phyloP scores from a whole-genome alignment of 2,329 filamentous ascomycete genomes.

The Septoria linicola region DNA sequence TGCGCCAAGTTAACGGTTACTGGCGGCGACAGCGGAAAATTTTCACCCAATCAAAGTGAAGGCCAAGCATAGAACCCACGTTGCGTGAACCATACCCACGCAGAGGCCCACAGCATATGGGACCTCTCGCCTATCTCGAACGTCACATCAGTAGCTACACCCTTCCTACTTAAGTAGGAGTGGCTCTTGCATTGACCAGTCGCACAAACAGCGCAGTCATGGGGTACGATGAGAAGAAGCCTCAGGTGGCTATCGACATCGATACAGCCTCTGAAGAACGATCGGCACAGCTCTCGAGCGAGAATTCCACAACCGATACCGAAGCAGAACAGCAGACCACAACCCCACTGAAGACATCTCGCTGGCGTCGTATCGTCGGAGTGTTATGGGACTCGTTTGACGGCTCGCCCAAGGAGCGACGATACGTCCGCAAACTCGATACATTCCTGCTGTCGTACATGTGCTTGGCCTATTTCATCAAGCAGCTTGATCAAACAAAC shows the following conservation, averaged over 20 bases:
- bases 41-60: slow-evolving; percentile 2
- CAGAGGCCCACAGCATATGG: slow-evolving; percentile 1
- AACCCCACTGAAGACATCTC: slow-evolving; percentile 4
- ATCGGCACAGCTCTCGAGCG: background rate
- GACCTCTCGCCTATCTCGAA: background rate
- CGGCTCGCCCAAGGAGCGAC: slow-evolving; percentile 14
- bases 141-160: background rate
- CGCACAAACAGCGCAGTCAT: slow-evolving; percentile 6
- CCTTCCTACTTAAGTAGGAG: slow-evolving; percentile 5
- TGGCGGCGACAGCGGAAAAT: background rate
- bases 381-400: slow-evolving; percentile 15
- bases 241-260: slow-evolving; percentile 4
- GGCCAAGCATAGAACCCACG: slow-evolving; percentile 9
- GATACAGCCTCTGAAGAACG: slow-evolving; percentile 3
- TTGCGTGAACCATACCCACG: slow-evolving; percentile 4
- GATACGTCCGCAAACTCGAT: slow-evolving; percentile 17
- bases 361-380: slow-evolving; percentile 15
- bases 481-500: slow-evolving; percentile 17
- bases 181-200: slow-evolving; percentile 4
- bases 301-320: slow-evolving; percentile 1
- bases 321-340: slow-evolving; percentile 3
- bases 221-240: slow-evolving; percentile 4
- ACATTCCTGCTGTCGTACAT: slow-evolving; percentile 14
- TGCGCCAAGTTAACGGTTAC: slow-evolving; percentile 8
- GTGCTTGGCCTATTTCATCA: slow-evolving; percentile 19